A percentile compares a stretch with the other conserved stretches of the same genome.
Conservation (phyloP, 1,284 basidiomycete genomes). For the Cerioporus squamosus region DNA sequence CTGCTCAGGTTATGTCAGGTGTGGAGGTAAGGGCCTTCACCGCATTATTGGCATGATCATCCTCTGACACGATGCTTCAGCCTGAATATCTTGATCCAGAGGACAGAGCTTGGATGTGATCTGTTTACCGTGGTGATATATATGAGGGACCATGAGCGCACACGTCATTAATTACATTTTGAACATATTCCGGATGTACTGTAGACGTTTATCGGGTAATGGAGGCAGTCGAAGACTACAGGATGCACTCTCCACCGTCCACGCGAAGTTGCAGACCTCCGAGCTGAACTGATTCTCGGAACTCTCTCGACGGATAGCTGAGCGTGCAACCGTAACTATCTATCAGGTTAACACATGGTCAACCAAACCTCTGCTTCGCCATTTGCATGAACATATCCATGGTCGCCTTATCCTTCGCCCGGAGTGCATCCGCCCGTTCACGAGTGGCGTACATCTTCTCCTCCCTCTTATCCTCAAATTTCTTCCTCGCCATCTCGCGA, state of each 20-base stretch:
- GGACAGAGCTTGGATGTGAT: constrained; percentile 35
- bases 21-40: constrained; percentile 17
- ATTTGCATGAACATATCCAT: constrained; percentile 86
- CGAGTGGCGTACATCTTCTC: constrained; percentile 50
- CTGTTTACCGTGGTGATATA: too few species aligned
- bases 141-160: too few species aligned
- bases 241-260: too few species aligned
- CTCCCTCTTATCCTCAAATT: constrained; percentile 59
- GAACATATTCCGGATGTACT: not conserved
- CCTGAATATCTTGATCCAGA: constrained; percentile 33
- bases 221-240: too few species aligned
- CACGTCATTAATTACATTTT: too few species aligned
- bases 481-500: constrained; percentile 65
- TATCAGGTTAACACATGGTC: not conserved
- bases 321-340: too few species aligned
- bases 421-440: constrained; percentile 59
- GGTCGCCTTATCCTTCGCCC: constrained; percentile 77
- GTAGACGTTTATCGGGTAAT: not conserved
- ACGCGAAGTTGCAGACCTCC: too few species aligned
- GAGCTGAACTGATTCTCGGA: too few species aligned
- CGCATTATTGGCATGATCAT: too few species aligned
- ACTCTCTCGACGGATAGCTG: too few species aligned
- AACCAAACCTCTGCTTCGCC: constrained; percentile 77
- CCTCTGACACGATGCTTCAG: constrained; percentile 5
- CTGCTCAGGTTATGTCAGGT: constrained; percentile 3